Conservation (phyloP, 352 stramenopile species). For the Hyaloperonospora brassicae region DNA sequence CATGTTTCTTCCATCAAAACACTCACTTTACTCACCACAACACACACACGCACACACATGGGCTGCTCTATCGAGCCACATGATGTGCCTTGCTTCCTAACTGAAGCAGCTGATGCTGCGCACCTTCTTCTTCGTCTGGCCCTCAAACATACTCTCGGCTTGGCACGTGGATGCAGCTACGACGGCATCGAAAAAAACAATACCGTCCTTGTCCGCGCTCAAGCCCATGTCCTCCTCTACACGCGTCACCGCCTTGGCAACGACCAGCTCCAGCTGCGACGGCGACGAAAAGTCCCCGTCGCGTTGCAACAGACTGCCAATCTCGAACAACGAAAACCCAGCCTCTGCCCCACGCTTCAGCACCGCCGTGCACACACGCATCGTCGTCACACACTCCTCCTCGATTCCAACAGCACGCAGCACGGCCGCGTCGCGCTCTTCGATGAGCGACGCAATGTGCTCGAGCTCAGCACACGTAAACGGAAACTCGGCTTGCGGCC, state of each 20-base stretch:
- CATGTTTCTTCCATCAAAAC: conserved; percentile 54
- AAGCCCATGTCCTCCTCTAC: conserved; percentile 28
- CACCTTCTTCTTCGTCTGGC: conserved; percentile 78
- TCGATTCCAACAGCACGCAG: conserved; percentile 66
- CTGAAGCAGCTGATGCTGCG: conserved; percentile 85
- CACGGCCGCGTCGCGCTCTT: conserved; percentile 42
- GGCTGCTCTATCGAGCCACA: conserved; percentile 5
- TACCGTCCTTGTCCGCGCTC: conserved; percentile 29
- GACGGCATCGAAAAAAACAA: conserved; percentile 44
- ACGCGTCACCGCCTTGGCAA: conserved; percentile 32
- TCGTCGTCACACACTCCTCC: conserved; percentile 74
- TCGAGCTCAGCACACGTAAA: conserved; percentile 72
- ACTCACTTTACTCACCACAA: conserved; percentile 23
- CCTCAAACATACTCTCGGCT: conserved; percentile 40
- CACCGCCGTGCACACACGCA: conserved; percentile 71
- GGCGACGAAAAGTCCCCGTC: conserved; percentile 71
- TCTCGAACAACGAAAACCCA: conserved; percentile 83
- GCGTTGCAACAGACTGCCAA: conserved; percentile 68
- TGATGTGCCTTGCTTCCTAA: conserved; percentile 20
- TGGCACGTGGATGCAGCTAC: conserved; percentile 40
- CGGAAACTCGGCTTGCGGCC: conserved; percentile 82
- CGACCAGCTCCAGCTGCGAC: conserved; percentile 68
- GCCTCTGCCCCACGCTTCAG: conserved; percentile 66
- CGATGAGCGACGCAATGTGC: conserved; percentile 66
- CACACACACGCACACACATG: conserved; percentile 6